phyloP scores from a whole-genome alignment of 2,329 filamentous ascomycete species.

The Chrysosporium keratinophilum region DNA sequence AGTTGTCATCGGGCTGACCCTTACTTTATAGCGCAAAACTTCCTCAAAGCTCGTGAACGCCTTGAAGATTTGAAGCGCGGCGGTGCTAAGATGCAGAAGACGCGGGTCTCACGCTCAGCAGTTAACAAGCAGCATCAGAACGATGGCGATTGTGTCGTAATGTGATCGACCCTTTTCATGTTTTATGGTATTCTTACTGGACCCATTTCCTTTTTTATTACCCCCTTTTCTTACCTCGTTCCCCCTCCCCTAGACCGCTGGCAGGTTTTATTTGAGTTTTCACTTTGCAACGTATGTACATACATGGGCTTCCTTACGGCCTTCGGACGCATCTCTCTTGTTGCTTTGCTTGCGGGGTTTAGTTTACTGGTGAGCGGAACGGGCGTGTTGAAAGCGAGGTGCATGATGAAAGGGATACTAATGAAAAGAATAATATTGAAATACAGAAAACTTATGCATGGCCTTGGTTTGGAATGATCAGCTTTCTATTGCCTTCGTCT shows the following conservation, averaged over 20 bases:
- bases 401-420: conserved; percentile 2
- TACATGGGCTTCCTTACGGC: background rate
- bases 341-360: background rate
- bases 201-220: background rate
- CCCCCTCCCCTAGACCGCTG: conserved; percentile 1
- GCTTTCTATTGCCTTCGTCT: too few relatives aligned
- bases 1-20: background rate
- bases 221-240: background rate
- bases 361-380: background rate
- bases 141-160: conserved; percentile 77
- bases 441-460: too few relatives aligned
- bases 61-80: conserved; percentile 83
- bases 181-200: background rate
- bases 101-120: conserved; percentile 70
- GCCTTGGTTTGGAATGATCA: too few relatives aligned
- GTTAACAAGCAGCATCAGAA: conserved; percentile 60
- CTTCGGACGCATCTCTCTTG: background rate
- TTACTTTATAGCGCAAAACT: conserved; percentile 64
- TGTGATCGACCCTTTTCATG: conserved; percentile 44
- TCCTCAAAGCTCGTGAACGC: conserved; percentile 82
- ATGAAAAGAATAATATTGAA: background rate
- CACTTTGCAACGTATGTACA: background rate
- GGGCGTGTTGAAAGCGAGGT: background rate
- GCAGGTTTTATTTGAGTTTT: conserved; percentile 2
- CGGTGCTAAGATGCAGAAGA: conserved; percentile 61